Conservation (phyloP, 1,284 basidiomycete species). For the Ceratobasidium theobromae region DNA sequence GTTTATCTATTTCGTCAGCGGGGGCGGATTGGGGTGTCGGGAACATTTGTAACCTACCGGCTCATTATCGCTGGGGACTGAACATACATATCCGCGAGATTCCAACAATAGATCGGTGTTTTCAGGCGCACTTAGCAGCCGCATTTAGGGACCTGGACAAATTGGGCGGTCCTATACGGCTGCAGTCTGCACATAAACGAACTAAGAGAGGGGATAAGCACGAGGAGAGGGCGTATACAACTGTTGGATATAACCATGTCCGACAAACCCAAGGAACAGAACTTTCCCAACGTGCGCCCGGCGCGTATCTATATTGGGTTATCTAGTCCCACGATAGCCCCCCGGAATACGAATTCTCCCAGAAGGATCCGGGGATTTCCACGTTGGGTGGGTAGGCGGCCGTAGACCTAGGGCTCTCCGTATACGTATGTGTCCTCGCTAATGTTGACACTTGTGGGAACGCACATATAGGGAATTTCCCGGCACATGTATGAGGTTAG, state of each 20-base stretch:
- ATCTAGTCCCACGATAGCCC: constrained; percentile 4
- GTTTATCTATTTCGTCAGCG: no score
- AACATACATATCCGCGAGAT: not conserved
- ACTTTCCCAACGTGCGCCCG: constrained; percentile 4
- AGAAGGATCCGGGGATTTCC: constrained; percentile 23
- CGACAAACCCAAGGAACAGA: not conserved
- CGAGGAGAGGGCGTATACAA: not conserved
- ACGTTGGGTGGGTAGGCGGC: not conserved
- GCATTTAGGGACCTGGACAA: not conserved
- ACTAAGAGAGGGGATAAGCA: not conserved
- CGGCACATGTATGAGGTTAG: not conserved
- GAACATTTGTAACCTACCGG: no score
- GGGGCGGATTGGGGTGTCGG: no score
- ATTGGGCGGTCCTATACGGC: no score
- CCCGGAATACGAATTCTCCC: not conserved
- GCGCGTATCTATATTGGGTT: not conserved
- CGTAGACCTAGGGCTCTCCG: no score
- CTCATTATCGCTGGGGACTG: not conserved
- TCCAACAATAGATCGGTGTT: not conserved
- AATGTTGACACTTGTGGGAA: constrained; percentile 28
- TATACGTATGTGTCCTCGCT: no score
- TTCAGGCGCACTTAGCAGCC: not conserved
- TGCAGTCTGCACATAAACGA: no score
- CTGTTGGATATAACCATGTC: constrained; percentile 1
- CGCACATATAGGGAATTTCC: not conserved